Evolutionary conservation across 2,329 filamentous ascomycete genomes (phyloP).

Genomic region (Lizonia empirigonia): DNA sequence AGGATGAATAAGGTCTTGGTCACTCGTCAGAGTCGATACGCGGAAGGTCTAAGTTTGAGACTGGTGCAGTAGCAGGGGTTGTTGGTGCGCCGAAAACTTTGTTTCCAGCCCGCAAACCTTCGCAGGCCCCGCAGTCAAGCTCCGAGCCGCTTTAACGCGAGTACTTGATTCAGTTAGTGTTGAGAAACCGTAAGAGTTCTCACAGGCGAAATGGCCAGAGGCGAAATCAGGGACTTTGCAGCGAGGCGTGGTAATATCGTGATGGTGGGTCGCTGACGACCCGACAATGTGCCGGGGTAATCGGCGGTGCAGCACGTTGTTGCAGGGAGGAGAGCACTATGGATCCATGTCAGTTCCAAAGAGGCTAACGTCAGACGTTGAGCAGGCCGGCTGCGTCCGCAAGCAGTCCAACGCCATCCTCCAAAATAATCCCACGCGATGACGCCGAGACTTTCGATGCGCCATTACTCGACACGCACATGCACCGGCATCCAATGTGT

Average conservation of each 20-base stretch:
- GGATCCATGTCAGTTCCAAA: slow-evolving; percentile 42
- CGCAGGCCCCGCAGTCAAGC: slow-evolving; percentile 28
- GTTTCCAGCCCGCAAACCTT: slow-evolving; percentile 42
- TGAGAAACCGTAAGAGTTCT: slow-evolving; percentile 13
- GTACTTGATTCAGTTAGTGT: slow-evolving; percentile 22
- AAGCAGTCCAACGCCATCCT: slow-evolving; percentile 17
- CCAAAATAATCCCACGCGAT: slow-evolving; percentile 3
- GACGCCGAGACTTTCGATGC: background rate
- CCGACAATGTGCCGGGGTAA: slow-evolving; percentile 9
- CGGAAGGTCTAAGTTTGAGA: slow-evolving; percentile 44
- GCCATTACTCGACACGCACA: slow-evolving; percentile 18
- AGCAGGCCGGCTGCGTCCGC: slow-evolving; percentile 40
- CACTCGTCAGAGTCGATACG: slow-evolving; percentile 12
- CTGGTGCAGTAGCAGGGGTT: slow-evolving; percentile 47
- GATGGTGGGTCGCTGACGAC: slow-evolving; percentile 14
- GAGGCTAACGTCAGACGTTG: slow-evolving; percentile 47
- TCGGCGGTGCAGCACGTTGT: slow-evolving; percentile 18
- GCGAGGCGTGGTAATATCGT: slow-evolving; percentile 16
- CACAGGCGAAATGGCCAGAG: slow-evolving; percentile 14
- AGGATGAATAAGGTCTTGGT: slow-evolving; percentile 36
- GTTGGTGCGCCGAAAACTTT: slow-evolving; percentile 45
- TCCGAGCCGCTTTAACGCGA: slow-evolving; percentile 32
- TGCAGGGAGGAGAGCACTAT: slow-evolving; percentile 18
- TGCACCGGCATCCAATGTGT: slow-evolving; percentile 8
- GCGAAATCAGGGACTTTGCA: slow-evolving; percentile 1